Percentiles rank a stretch among this genome's conserved stretches.
These are phyloP conservation scores for Pichia membranifaciens DNA, from an alignment of 805 yeast species.

Conservation along the genomic window DNA sequence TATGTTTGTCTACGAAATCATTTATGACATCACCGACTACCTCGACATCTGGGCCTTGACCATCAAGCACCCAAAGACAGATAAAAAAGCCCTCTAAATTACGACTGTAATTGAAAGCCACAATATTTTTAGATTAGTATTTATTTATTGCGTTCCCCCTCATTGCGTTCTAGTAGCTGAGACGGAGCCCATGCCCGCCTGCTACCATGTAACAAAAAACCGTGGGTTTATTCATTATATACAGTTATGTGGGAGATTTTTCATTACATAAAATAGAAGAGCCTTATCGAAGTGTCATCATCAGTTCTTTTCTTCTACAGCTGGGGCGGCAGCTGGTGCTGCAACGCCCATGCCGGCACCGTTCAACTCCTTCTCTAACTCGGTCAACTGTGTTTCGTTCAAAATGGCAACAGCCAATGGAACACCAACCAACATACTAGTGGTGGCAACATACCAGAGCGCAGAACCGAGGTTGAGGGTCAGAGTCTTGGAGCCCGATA, in stretches of 20 bases:
- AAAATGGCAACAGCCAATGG: conserved; percentile 87
- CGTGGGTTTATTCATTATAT: conserved; percentile 5
- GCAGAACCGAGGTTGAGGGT: conserved; percentile 63
- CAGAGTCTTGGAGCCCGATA: conserved; percentile 40
- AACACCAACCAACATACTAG: conserved; percentile 81
- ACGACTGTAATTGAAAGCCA: no score
- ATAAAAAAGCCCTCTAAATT: conserved; percentile 14
- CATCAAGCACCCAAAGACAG: conserved; percentile 68
- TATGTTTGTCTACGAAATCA: conserved; percentile 68
- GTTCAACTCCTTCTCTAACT: conserved; percentile 82
- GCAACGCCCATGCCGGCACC: conserved; percentile 14
- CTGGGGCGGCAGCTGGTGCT: conserved; percentile 13
- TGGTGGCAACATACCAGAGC: conserved; percentile 81
- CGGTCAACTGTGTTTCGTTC: conserved; percentile 89
- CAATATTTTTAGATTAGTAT: no score
- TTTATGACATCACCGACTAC: conserved; percentile 71
- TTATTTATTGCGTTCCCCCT: no score
- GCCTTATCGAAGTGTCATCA: neutral
- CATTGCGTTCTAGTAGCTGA: no score
- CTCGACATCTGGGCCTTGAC: conserved; percentile 82
- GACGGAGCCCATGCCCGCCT: no score
- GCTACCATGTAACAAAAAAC: neutral
- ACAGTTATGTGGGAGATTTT: neutral
- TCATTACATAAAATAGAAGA: neutral
- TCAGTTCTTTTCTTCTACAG: conserved; percentile 13